Conservation (phyloP, 1,284 basidiomycete species). For the Sanghuangporus weigelae region DNA sequence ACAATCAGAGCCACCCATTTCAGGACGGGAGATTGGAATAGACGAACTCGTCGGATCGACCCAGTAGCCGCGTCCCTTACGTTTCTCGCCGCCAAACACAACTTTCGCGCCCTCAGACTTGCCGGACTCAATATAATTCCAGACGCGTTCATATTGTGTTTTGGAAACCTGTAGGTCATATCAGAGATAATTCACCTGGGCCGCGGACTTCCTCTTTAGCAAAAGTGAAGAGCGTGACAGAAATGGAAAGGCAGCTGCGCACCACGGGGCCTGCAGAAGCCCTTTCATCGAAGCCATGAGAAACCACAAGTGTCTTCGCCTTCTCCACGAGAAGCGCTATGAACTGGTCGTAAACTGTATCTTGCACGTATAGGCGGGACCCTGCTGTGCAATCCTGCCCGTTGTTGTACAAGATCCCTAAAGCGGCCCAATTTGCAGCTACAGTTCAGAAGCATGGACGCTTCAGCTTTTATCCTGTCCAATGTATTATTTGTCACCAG, state of each 20-base stretch:
- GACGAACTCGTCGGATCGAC: constrained; percentile 71
- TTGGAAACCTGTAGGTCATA: constrained; percentile 60
- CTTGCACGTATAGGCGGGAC: constrained; percentile 81
- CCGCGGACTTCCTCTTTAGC: constrained; percentile 12
- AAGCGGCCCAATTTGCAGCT: constrained; percentile 81
- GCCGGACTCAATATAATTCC: constrained; percentile 85
- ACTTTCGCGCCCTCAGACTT: constrained; percentile 81
- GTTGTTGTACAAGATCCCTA: constrained; percentile 81
- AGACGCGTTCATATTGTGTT: constrained; percentile 83
- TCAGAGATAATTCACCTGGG: background rate
- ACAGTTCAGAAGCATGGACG: background rate
- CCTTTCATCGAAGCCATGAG: constrained; percentile 75
- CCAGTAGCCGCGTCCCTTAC: constrained; percentile 63
- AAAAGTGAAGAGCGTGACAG: background rate
- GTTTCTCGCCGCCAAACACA: constrained; percentile 74
- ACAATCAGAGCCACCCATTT: background rate
- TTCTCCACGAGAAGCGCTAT: constrained; percentile 60
- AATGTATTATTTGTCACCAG: background rate
- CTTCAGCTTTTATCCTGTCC: background rate
- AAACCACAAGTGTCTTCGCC: constrained; percentile 67
- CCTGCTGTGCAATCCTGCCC: constrained; percentile 90
- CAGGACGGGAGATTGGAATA: background rate
- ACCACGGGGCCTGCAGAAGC: constrained; percentile 80
- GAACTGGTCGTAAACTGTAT: constrained; percentile 82
- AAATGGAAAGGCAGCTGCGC: constrained; percentile 24